Evolutionary conservation across 1,284 basidiomycete species (phyloP), one percentile per base, ranked within the genome.

Genomic region (Peniophora sp.): DNA sequence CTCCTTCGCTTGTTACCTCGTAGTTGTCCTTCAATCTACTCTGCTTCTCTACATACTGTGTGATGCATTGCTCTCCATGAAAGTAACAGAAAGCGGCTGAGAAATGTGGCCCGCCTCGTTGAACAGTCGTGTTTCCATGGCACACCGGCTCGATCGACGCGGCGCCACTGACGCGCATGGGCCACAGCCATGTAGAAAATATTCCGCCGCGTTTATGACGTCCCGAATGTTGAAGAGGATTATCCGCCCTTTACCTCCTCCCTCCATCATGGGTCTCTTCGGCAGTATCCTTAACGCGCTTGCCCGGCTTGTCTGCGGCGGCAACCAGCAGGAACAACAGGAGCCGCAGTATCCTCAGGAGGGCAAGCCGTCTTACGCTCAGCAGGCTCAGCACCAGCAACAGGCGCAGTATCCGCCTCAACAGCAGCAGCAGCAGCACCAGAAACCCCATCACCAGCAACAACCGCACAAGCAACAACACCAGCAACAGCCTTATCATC

Each of bases 291-390:
- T 59, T 44, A 52, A 55, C 34, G 59, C 54, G 11, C 47, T 66
- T 3, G 32, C 57, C 41, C 61, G 59, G 39, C 56, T 59, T 19
- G 54, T 66, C 32, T 63, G 64, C 45, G 57, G 52, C 2, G 52
- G 56, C 45, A 48, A 50, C 24, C 48, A 57, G 27, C 27, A 12
- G 27, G n/a, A n/a, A n/a, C 27, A 32, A 32, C 48, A 56, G 35
- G 53, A 60, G 47, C 49, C 53, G 43, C 9, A 25, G 25, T 46
- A 12, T 46, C 36, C 27, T 47, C 49, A 35, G 50, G 43, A 38
- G 34, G 50, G 17, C 55, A 49, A 39, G 44, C 49, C 27, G 35
- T 50, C 52, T 23, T 52, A 61, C 47, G 50, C 55, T 39, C 53
- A 54, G 34, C 53, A 45, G 52, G 52, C 43, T 9, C 53, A 53